Evolutionary conservation across 2,329 filamentous ascomycete genomes (phyloP).

Genomic region (Colletotrichum brevisporum): DNA sequence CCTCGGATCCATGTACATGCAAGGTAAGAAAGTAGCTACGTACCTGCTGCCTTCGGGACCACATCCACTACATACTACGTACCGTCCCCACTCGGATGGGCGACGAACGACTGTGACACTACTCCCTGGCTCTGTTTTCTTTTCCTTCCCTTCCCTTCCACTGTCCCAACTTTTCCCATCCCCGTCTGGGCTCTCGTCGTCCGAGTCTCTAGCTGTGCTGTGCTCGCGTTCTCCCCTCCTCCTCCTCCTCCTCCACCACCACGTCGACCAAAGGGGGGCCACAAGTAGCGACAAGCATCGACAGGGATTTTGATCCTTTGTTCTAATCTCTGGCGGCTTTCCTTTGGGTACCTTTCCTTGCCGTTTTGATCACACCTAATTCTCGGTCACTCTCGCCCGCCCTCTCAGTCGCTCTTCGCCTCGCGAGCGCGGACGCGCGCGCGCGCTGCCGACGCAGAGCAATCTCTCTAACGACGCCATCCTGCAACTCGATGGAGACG

Average conservation of each 20-base stretch:
- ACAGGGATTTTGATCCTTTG: conserved; percentile 40
- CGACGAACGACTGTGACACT: conserved; percentile 24
- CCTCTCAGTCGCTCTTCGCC: too few relatives aligned
- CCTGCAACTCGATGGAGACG: conserved; percentile 22
- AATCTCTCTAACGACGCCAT: conserved; percentile 32
- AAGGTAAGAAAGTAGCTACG: conserved; percentile 4
- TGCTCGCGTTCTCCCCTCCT: conserved; percentile 33
- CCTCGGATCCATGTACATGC: too few relatives aligned
- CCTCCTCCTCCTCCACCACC: conserved; percentile 33
- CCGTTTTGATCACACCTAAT: background rate
- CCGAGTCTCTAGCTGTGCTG: background rate
- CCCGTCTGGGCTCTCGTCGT: background rate
- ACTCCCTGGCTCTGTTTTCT: conserved; percentile 8
- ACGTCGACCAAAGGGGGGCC: conserved; percentile 42
- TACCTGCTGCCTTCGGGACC: conserved; percentile 15
- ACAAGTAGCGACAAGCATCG: conserved; percentile 21
- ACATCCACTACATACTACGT: background rate
- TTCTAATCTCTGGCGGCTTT: conserved; percentile 25
- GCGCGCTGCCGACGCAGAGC: background rate
- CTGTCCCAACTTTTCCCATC: too few relatives aligned
- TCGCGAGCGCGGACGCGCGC: background rate
- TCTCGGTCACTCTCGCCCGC: background rate
- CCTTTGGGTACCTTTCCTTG: conserved; percentile 1
- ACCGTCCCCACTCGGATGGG: conserved; percentile 11
- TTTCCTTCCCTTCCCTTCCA: background rate